These are phyloP conservation scores for Cladophialophora immunda DNA, from an alignment of 2,329 filamentous ascomycete species.

Conservation along the genomic window DNA sequence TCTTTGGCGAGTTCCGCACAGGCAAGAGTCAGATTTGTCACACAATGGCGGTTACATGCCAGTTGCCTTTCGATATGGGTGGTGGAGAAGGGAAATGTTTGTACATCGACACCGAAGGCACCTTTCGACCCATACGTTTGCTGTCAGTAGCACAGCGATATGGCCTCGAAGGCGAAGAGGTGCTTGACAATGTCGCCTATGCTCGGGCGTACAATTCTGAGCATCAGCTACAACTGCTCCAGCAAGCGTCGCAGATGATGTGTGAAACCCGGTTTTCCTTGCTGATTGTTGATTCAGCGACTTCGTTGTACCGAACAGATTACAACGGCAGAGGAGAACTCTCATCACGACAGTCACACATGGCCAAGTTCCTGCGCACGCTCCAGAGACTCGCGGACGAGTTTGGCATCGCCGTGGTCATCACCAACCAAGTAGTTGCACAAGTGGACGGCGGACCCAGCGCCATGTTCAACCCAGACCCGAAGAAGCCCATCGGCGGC, in stretches of 20 bases:
- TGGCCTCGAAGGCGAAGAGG: conserved; percentile 93
- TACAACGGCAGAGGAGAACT: conserved; percentile 97
- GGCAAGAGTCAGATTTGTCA: conserved; percentile 99
- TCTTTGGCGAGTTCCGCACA: conserved; percentile 97
- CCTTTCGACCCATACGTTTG: conserved; percentile 89
- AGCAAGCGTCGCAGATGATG: conserved; percentile 98
- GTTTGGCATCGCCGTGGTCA: conserved; percentile 97
- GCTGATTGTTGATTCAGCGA: conserved; percentile 94
- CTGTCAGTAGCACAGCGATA: conserved; percentile 93
- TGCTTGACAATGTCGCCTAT: conserved; percentile 97
- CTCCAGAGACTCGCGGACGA: conserved; percentile 66
- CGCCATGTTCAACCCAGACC: conserved; percentile 98
- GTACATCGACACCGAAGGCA: conserved; percentile 98
- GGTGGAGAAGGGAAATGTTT: conserved; percentile 97
- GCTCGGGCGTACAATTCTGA: conserved; percentile 98
- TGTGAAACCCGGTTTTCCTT: conserved; percentile 97
- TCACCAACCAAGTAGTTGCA: conserved; percentile 98
- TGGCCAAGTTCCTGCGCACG: conserved; percentile 60
- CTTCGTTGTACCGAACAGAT: conserved; percentile 92
- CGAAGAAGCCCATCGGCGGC: conserved; percentile 98
- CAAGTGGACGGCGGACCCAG: conserved; percentile 96
- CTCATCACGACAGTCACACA: conserved; percentile 78
- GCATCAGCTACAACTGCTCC: conserved; percentile 92
- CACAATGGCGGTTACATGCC: conserved; percentile 97
- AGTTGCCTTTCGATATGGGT: conserved; percentile 98